phyloP scores from a whole-genome alignment of 1,284 basidiomycete genomes.

The Leucoagaricus sp. region DNA sequence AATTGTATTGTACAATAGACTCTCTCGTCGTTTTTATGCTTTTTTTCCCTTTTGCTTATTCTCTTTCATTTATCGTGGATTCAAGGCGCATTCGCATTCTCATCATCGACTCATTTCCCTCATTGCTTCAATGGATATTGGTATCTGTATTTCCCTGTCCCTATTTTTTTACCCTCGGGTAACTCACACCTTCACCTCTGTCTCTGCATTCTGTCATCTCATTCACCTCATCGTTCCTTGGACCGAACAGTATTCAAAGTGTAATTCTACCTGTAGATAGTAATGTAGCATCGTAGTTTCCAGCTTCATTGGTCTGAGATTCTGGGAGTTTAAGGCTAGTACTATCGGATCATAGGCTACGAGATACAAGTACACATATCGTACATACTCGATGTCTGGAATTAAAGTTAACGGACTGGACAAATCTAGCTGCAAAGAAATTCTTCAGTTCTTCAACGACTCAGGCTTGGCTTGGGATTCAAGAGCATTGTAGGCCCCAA shows the following conservation, averaged over 20 bases:
- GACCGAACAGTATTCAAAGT: neutral
- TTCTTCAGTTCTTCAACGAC: no score
- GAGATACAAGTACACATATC: neutral
- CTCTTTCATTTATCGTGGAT: slow-evolving; percentile 11
- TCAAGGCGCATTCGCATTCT: slow-evolving; percentile 1
- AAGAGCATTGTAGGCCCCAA: slow-evolving; percentile 8
- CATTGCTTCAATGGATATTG: slow-evolving; percentile 6
- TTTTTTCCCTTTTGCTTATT: slow-evolving; percentile 11
- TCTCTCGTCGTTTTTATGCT: neutral
- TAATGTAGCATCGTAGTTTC: slow-evolving; percentile 1
- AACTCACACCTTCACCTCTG: neutral
- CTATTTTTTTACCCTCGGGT: neutral
- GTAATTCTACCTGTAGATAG: neutral
- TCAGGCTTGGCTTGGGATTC: neutral
- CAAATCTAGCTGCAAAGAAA: no score
- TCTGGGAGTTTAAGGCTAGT: no score
- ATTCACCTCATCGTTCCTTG: neutral
- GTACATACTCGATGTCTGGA: no score
- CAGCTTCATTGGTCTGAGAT: no score
- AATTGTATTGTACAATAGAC: slow-evolving; percentile 31
- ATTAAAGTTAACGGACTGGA: no score
- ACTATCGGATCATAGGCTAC: no score
- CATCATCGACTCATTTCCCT: neutral
- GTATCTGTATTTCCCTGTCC: slow-evolving; percentile 7
- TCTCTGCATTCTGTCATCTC: neutral